Evolutionary conservation across 768 basidiomycete species (phyloP).

Genomic region (Rhodotorula diobovata): DNA sequence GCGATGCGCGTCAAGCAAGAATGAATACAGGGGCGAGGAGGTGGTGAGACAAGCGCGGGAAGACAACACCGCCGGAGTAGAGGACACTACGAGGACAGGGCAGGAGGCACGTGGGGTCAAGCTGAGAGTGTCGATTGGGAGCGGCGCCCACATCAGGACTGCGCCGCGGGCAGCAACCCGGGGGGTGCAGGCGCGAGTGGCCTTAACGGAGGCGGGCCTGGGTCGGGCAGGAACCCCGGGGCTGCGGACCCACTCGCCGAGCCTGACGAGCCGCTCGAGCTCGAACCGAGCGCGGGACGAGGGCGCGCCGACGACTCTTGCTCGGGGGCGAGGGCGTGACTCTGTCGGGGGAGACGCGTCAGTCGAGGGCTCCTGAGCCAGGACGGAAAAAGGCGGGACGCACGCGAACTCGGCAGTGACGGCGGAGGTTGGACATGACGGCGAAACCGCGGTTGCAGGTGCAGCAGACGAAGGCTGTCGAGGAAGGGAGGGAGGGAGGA

Average conservation of each 20-base stretch:
- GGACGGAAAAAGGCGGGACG: neutral
- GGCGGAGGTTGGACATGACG: constrained; percentile 21
- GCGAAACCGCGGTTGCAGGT: constrained; percentile 10
- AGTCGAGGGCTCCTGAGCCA: neutral
- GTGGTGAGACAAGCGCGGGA: too few relatives aligned
- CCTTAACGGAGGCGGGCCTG: neutral
- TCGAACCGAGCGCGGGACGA: neutral
- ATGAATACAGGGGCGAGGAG: too few relatives aligned
- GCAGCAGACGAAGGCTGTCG: constrained; percentile 8
- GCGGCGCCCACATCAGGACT: too few relatives aligned
- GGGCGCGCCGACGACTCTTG: neutral
- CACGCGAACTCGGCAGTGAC: constrained; percentile 13
- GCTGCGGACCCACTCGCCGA: neutral
- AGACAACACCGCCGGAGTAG: too few relatives aligned
- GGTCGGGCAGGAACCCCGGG: neutral
- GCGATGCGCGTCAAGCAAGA: too few relatives aligned
- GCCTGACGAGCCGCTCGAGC: neutral
- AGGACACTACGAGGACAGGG: too few relatives aligned
- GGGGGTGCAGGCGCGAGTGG: neutral
- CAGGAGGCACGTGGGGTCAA: too few relatives aligned
- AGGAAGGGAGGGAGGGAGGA: too few relatives aligned
- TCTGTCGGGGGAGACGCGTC: neutral
- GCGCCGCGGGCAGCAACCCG: too few relatives aligned
- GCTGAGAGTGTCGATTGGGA: too few relatives aligned
- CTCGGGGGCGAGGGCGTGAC: constrained; percentile 10